Percentiles rank a stretch among this genome's conserved stretches.
Evolutionary conservation across 306 rosid species (phyloP).

Genomic region (Psophocarpus tetragonolobus): DNA sequence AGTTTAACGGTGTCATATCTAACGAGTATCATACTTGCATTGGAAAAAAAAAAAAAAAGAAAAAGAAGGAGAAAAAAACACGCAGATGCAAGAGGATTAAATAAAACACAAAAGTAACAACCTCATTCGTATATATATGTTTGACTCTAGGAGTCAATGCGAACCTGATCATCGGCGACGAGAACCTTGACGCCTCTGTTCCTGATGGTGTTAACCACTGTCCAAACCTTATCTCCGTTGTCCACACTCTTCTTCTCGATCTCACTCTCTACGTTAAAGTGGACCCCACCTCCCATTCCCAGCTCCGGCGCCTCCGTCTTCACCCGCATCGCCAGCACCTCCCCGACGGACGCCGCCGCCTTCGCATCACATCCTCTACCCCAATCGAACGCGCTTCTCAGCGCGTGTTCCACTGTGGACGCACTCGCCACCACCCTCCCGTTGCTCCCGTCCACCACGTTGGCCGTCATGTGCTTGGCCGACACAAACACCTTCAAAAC

Average conservation of each 20-base stretch:
- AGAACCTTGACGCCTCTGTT: conserved; percentile 41
- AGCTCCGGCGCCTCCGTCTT: conserved; percentile 44
- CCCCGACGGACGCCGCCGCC: conserved; percentile 41
- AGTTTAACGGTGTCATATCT: too few relatives aligned
- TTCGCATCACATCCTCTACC: conserved; percentile 34
- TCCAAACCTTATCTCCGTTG: conserved; percentile 30
- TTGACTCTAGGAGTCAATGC: background rate
- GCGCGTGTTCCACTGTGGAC: conserved; percentile 46
- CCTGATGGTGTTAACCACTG: conserved; percentile 41
- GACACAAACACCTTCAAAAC: conserved; percentile 39
- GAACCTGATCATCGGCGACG: background rate
- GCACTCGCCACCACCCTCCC: conserved; percentile 46
- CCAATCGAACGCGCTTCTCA: conserved; percentile 41
- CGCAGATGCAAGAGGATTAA: background rate
- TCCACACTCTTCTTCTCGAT: conserved; percentile 45
- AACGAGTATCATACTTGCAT: background rate
- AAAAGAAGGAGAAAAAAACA: too few relatives aligned
- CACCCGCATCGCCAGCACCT: conserved; percentile 55
- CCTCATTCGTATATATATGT: background rate
- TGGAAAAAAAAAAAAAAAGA: too few relatives aligned
- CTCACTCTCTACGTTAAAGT: conserved; percentile 52
- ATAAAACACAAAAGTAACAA: background rate
- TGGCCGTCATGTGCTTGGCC: conserved; percentile 54
- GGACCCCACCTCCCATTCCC: conserved; percentile 40
- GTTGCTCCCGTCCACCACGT: conserved; percentile 37